Evolutionary conservation across 257 asterid species (phyloP).

Genomic region (Petunia axillaris): DNA sequence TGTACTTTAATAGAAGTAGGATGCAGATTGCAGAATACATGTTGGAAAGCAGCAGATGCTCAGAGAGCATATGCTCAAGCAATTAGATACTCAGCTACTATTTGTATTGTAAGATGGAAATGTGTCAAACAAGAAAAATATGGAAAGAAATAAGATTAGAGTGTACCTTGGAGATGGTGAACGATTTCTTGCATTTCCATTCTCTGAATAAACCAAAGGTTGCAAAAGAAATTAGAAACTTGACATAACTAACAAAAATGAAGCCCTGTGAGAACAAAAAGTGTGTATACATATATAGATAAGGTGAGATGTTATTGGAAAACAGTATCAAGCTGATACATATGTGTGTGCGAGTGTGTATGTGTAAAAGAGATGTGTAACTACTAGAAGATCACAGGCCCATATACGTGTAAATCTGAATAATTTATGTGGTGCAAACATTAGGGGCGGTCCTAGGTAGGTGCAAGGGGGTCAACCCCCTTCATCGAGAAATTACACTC

Average conservation of each 20-base stretch:
- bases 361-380: constrained; percentile 3
- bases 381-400: neutral
- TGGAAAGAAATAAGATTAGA: constrained; percentile 21
- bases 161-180: constrained; percentile 65
- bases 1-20: constrained; percentile 10
- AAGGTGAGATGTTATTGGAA: no score
- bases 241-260: constrained; percentile 3
- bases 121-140: neutral
- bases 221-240: constrained; percentile 18
- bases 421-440: constrained; percentile 1
- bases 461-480: no score
- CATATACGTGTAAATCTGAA: neutral
- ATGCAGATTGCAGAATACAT: neutral
- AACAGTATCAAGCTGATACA: neutral
- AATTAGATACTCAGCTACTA: neutral
- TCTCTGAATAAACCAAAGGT: constrained; percentile 47
- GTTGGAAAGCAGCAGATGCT: neutral
- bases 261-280: neutral
- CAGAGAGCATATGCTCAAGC: neutral
- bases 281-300: neutral
- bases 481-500: no score
- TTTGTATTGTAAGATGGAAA: neutral
- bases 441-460: neutral
- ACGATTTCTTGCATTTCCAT: constrained; percentile 43
- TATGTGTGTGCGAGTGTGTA: neutral